Evolutionary conservation across 257 asterid species (phyloP), one percentile per base, ranked within the genome.

Genomic region (Salvia splendens): DNA sequence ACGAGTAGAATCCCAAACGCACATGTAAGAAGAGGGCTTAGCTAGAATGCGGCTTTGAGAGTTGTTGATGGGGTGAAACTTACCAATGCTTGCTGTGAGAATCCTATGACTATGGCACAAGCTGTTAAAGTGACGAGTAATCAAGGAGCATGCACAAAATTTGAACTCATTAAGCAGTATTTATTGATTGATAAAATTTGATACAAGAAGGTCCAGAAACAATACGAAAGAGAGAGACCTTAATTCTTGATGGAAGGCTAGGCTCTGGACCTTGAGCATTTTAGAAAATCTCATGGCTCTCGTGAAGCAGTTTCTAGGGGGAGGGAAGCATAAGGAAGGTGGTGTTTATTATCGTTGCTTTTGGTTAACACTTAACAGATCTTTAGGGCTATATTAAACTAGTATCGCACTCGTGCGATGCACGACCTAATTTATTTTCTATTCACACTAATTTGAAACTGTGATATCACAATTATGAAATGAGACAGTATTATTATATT

Each of bases 11-110:
- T 56, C 66, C 87, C 87, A 6, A 68, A 65, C 5, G 75, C 82
- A 17, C 82, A 81, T 5, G 80, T 82, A 4, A 87, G 79, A 15
- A 87, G 77, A 33, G 89, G 95, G 78, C 89, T 76, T 3, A 83
- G 63, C 87, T 87, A 87, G 73, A 84, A 84, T 14, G 87, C 74
- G 9, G 79, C 69, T 57, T 54, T 64, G 10, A 87, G 64, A 35
- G 82, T 70, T 69, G 72, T 82, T 41, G 84, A 70, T 15, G 89
- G 87, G 32, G 33, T 65, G 56, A 28, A 42, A 64, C 57, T 45
- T 42, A 79, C 24, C 12, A 77, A 61, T 35, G 78, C 77, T 58
- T 84, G 95, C 82, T 82, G 82, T 17, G 76, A 10, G 53, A 80
- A 74, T 24, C 82, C 85, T 15, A 74, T 8, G 64, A 82, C 69